A percentile compares a stretch with the other conserved stretches of the same genome.
phyloP scores from a whole-genome alignment of 2,329 filamentous ascomycete genomes.

The Ceratocystis cacaofunesta region DNA sequence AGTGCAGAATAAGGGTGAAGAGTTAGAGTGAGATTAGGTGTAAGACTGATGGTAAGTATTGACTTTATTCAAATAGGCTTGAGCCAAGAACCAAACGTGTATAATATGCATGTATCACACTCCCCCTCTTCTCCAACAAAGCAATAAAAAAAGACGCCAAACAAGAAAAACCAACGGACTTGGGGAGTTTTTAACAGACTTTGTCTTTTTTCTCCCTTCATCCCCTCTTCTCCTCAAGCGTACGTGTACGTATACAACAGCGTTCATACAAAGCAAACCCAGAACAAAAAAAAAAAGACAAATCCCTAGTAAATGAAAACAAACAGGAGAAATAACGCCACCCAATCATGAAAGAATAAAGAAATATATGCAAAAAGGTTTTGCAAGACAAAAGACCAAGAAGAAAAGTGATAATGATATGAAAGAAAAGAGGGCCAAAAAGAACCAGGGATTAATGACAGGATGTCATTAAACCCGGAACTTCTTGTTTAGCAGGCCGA shows the following conservation, averaged over 20 bases:
- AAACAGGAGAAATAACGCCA: slow-evolving; percentile 4
- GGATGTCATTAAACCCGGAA: slow-evolving; percentile 27
- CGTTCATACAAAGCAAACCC: not conserved
- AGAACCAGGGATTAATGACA: not conserved
- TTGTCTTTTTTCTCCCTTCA: too few relatives aligned
- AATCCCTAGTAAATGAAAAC: not conserved
- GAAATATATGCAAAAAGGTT: not conserved
- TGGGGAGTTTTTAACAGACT: not conserved
- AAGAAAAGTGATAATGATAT: not conserved
- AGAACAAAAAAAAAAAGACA: slow-evolving; percentile 6
- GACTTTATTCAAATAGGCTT: not conserved
- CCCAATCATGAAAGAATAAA: slow-evolving; percentile 9
- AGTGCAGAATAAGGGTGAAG: not conserved
- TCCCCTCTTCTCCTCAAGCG: not conserved
- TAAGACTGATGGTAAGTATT: not conserved
- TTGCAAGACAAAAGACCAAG: not conserved
- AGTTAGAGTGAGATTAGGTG: not conserved
- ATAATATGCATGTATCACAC: not conserved
- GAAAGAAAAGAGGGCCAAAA: not conserved
- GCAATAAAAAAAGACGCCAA: not conserved
- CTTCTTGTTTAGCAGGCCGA: slow-evolving; percentile 50
- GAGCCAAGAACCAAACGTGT: not conserved
- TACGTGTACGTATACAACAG: not conserved
- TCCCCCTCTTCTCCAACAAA: not conserved
- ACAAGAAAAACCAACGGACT: not conserved